These are phyloP conservation scores for Botrytis deweyae DNA, from an alignment of 2,329 filamentous ascomycete genomes.

Conservation along the genomic window DNA sequence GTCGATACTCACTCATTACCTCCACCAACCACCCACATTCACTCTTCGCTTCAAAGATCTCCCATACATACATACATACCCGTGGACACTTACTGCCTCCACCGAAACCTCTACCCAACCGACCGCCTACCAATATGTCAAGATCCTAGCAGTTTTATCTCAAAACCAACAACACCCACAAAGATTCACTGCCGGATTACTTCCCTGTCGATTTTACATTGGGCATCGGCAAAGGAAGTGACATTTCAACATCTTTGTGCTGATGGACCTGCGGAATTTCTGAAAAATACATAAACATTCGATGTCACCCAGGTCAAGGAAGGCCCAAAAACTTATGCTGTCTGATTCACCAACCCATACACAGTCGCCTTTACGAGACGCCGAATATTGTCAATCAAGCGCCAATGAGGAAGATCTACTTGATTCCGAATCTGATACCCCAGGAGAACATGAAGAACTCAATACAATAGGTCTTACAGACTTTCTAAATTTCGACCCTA, in stretches of 20 bases:
- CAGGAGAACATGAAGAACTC: conserved; percentile 1
- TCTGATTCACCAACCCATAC: conserved; percentile 15
- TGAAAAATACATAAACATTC: conserved; percentile 9
- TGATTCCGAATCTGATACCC: neutral
- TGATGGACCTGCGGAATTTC: conserved; percentile 1
- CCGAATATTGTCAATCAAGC: neutral
- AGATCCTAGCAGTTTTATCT: conserved; percentile 5
- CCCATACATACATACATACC: neutral
- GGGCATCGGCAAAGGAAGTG: neutral
- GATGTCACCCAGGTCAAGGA: conserved; percentile 12
- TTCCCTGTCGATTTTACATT: neutral
- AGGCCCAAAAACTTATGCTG: conserved; percentile 21
- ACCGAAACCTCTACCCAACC: conserved; percentile 5
- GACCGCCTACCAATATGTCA: neutral
- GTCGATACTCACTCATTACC: neutral
- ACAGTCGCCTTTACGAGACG: conserved; percentile 7
- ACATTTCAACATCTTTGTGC: neutral
- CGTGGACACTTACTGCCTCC: neutral
- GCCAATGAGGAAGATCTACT: conserved; percentile 9
- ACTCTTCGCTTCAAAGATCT: conserved; percentile 9
- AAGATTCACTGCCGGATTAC: neutral
- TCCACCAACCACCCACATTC: neutral
- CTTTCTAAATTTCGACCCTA: conserved; percentile 69
- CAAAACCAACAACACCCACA: neutral
- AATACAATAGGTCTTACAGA: conserved; percentile 44